phyloP scores from a whole-genome alignment of 2,329 filamentous ascomycete species.

The Colletotrichum limetticola region DNA sequence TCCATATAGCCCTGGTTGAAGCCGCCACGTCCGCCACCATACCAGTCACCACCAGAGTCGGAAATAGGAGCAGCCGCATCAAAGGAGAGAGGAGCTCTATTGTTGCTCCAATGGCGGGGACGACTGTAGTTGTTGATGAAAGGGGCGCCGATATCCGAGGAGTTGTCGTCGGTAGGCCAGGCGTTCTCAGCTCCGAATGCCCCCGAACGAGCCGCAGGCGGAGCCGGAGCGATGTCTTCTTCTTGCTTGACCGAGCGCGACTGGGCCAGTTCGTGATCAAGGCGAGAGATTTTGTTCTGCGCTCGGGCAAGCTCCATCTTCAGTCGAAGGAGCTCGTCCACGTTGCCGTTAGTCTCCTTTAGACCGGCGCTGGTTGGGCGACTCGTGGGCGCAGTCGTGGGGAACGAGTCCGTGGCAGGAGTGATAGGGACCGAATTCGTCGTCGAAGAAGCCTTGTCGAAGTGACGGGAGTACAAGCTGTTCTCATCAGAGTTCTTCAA shows the following conservation, averaged over 20 bases:
- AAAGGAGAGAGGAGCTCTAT: constrained; percentile 51
- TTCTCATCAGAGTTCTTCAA: constrained; percentile 56
- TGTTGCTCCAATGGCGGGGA: constrained; percentile 64
- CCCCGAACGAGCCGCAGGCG: not conserved
- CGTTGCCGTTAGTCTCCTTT: constrained; percentile 53
- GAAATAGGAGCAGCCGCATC: constrained; percentile 45
- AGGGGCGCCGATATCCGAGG: constrained; percentile 67
- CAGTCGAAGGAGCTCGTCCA: constrained; percentile 72
- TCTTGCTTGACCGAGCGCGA: constrained; percentile 70
- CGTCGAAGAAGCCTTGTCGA: constrained; percentile 60
- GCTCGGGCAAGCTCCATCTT: constrained; percentile 79
- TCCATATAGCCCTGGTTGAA: constrained; percentile 55
- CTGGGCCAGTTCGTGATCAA: constrained; percentile 77
- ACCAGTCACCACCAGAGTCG: constrained; percentile 56
- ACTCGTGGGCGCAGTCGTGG: constrained; percentile 58
- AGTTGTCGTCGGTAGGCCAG: constrained; percentile 67
- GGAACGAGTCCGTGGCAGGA: constrained; percentile 66
- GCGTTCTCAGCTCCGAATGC: constrained; percentile 48
- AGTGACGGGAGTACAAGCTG: constrained; percentile 44
- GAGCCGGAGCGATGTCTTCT: constrained; percentile 35
- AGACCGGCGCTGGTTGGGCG: constrained; percentile 63
- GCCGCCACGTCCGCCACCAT: constrained; percentile 52
- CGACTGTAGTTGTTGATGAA: constrained; percentile 64
- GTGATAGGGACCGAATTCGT: constrained; percentile 72
- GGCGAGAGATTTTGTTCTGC: constrained; percentile 74